Evolutionary conservation across 192 early-diverging fungal species (phyloP).

Genomic region (Neocallimastix lanati): DNA sequence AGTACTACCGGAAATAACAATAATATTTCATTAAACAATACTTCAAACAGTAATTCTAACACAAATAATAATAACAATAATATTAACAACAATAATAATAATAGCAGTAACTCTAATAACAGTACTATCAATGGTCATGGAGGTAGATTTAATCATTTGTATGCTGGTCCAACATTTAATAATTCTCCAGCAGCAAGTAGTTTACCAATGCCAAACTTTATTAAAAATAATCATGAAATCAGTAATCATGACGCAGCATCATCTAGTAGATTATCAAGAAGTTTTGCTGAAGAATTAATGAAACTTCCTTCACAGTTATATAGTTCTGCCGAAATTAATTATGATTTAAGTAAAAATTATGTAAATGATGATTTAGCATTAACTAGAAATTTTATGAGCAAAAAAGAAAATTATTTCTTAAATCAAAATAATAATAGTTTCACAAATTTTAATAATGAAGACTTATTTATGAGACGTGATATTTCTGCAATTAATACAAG

Average conservation of each 20-base stretch:
- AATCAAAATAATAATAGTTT: background rate
- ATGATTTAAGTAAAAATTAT: background rate
- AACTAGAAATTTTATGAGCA: background rate
- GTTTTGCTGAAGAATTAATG: background rate
- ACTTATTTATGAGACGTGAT: background rate
- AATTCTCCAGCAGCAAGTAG: background rate
- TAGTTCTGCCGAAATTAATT: background rate
- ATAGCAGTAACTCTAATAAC: background rate
- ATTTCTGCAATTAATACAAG: background rate
- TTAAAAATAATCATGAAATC: background rate
- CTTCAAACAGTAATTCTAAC: background rate
- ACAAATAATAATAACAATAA: too few relatives aligned
- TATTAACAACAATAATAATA: too few relatives aligned
- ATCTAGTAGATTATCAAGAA: background rate
- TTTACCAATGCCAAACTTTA: background rate
- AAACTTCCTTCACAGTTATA: background rate
- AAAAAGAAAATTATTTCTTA: background rate
- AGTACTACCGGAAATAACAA: background rate
- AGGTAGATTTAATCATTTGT: background rate
- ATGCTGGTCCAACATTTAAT: background rate
- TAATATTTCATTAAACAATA: background rate
- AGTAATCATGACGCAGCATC: background rate
- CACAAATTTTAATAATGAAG: background rate
- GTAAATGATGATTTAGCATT: background rate
- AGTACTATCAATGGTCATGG: background rate